Base-by-base conservation (phyloP, 1,284 basidiomycete species). In the Papiliotrema flavescens region DNA sequence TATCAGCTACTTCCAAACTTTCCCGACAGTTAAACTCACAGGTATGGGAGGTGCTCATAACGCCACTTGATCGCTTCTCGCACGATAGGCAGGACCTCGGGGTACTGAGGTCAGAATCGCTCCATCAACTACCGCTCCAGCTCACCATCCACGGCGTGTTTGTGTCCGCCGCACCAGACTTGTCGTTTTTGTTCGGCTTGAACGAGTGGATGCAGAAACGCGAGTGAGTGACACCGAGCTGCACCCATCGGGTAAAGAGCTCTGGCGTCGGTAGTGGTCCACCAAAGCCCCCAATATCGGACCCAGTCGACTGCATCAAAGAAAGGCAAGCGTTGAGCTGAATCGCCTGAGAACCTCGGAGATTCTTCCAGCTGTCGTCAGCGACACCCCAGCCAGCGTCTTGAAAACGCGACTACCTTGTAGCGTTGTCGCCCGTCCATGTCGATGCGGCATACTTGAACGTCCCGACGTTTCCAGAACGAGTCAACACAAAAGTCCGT, bases 91-190 rank as follows among this genome's bases (percentile, higher is more conserved):
- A 75, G 64, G 17, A 78, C 73, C 32, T 73, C 72, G 39, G 77
- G 77, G 54, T 78, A 77, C 67, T 66, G 28, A 6, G 23, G 43
- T 28, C 35, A 23, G 46, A 20, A 41, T 24, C 20, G 34, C 40
- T 36, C 13, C 22, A 28, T 43, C 28, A 3, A 14, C 24, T 35
- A 39, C 47, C n/a, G n/a, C 24, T 45, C 26, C 28, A 20, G 58
- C 65, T 60, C 52, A 71, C 70, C 78, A 79, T 78, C 78, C 78
- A 79, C 3, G 78, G 78, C 11, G 70, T 55, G 61, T 78, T 79
- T 26, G 76, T 77, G 37, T 65, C 60, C 35, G 66, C 68, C 42
- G 67, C 67, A 3, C 78, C 77, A 3, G 59, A 59, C 0, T 68
- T 66, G 53, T 78, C 76, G 24, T 71, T 61, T 47, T 71, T 65